phyloP scores from a whole-genome alignment of 352 stramenopile genomes.

The Phytopythium mirpurense region DNA sequence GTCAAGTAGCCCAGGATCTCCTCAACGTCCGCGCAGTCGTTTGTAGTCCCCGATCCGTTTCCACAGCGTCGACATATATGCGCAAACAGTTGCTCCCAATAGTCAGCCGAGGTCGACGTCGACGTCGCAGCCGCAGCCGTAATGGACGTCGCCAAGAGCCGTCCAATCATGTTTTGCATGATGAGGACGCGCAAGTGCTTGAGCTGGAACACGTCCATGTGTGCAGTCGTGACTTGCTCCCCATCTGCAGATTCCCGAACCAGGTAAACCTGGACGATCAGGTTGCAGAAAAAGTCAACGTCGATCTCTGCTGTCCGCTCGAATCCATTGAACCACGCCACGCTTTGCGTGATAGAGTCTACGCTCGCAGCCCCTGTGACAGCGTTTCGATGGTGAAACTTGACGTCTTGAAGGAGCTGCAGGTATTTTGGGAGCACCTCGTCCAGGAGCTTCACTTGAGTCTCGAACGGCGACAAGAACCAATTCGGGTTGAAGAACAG shows the following conservation, averaged over 20 bases:
- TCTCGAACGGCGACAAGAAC: constrained; percentile 75
- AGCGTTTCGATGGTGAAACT: background rate
- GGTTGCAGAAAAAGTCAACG: constrained; percentile 71
- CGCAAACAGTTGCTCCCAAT: constrained; percentile 66
- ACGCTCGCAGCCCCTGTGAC: background rate
- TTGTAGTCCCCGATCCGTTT: constrained; percentile 12
- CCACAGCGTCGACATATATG: constrained; percentile 51
- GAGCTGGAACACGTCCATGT: constrained; percentile 33
- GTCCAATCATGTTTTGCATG: constrained; percentile 65
- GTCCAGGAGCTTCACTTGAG: constrained; percentile 58
- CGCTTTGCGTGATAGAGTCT: background rate
- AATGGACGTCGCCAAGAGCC: constrained; percentile 38
- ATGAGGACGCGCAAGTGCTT: constrained; percentile 42
- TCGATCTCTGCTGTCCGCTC: constrained; percentile 27
- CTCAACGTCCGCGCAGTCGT: constrained; percentile 37
- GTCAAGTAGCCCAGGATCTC: constrained; percentile 66
- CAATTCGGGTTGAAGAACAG: constrained; percentile 77
- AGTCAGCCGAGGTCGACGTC: constrained; percentile 20
- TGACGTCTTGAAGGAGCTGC: constrained; percentile 36
- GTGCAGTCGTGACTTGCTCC: constrained; percentile 14
- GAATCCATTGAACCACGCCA: background rate
- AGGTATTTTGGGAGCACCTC: constrained; percentile 61
- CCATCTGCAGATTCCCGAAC: constrained; percentile 18
- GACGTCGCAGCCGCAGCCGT: background rate
- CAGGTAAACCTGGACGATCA: constrained; percentile 66